Base-by-base conservation (phyloP, 345 rosid genomes). In the Boechera divaricarpa region DNA sequence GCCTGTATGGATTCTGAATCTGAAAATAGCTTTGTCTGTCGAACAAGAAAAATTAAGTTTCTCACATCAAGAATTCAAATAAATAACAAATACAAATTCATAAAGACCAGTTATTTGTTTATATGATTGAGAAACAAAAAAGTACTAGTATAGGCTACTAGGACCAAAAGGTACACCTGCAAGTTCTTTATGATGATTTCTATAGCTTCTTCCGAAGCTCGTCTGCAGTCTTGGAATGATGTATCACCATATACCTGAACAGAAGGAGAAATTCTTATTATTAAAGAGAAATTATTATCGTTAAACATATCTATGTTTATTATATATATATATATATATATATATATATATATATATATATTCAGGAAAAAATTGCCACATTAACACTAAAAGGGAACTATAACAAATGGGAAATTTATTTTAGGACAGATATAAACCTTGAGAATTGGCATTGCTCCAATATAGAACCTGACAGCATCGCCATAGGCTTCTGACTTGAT, bases 361-460 rank as follows among this genome's bases (percentile, higher is more conserved):
- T 32, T 18, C 16, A 45, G 21, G 45, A 39, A 74, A 51, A 18
- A 54, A 56, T 7, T 18, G 68, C 9, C 36, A 60, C 38, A 33
- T 2, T 47, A 63, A 31, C 18, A 69, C 60, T 48, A 57, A 39
- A 72, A 42, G 63, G 39, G 28, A 7, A 68, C 57, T 44, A 32
- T 15, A 71, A 49, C 55, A 32, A 54, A 63, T 70, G 68, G 15
- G 63, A 69, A n/a, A 70, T 33, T 55, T 56, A 63, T 63, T 36
- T 7, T 9, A 48, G 35, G 75, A 62, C 35, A 54, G 48, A 47
- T 48, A 57, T 69, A 56, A 47, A 90, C 98, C 99, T 93, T 90
- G 74, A 96, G 88, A 82, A 96, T 93, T 78, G 99, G 99, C 93
- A 90, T 91, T 64, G 98, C 98, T 82, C 99, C 99, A 29, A 81